Evolutionary conservation across 768 basidiomycete genomes (phyloP), one percentile per base, ranked within the genome.

Genomic region (Leucosporidium yakuticum): DNA sequence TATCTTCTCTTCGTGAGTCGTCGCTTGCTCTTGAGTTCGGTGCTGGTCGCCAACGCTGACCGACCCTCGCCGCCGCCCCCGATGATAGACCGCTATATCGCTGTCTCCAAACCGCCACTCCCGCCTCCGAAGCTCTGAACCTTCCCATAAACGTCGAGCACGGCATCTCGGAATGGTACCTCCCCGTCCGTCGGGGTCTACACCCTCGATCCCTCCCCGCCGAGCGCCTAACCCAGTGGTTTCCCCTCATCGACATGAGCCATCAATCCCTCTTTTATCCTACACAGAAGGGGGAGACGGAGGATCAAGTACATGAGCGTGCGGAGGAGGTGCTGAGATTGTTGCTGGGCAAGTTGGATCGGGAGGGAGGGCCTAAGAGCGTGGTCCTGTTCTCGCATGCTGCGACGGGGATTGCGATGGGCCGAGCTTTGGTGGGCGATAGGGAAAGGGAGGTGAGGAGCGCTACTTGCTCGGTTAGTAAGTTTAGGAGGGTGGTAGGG

Each of bases 51-150:
- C 14, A 32, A 32, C 21, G 53, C 55, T 36, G 32, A 57, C 32
- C 9, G 19, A 56, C 17, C 55, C 19, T 14, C 20, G 31, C 44
- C 47, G n/a, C n/a, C n/a, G n/a, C n/a, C n/a, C n/a, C n/a, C n/a
- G n/a, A n/a, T n/a, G n/a, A n/a, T n/a, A 72, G 71, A 0, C 90
- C 90, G 12, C 91, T 88, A 76, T 92, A 92, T 79, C 88, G 91
- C n/a, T 92, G 91, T 77, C 80, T 92, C 29, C 90, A 93, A 76
- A 93, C 91, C 0, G 79, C 87, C 2, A 80, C 83, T 39, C 90
- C 91, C 3, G 79, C 83, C 4, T 84, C 91, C 21, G 77, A 80
- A 49, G 83, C 84, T 0, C 81, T 92, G 79, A 60, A 81, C 20
- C 69, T 91, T 5, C 89, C 90, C 1, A 83, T 92, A 61, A 87